Conservation (phyloP, 768 basidiomycete genomes). For the Lactifluus piperatus region DNA sequence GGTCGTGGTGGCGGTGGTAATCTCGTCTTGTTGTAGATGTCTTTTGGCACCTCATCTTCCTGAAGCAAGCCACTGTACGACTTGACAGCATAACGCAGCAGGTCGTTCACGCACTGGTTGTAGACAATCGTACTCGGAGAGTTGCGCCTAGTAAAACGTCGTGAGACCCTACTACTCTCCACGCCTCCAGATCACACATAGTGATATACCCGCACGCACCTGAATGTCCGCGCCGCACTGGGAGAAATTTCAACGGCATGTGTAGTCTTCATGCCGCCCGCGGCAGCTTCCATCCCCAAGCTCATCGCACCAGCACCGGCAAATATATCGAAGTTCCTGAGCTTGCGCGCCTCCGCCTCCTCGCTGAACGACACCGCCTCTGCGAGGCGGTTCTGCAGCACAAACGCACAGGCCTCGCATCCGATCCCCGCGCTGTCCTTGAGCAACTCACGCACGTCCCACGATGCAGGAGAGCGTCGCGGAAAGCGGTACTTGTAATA, state of each 20-base stretch:
- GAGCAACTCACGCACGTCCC: slow-evolving; percentile 31
- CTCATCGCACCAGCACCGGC: slow-evolving; percentile 52
- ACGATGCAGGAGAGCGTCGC: slow-evolving; percentile 21
- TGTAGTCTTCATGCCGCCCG: slow-evolving; percentile 45
- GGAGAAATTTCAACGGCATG: slow-evolving; percentile 70
- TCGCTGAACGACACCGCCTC: slow-evolving; percentile 25
- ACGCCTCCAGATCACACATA: not conserved
- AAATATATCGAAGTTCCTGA: slow-evolving; percentile 36
- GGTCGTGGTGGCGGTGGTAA: slow-evolving; percentile 42
- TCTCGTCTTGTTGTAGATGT: slow-evolving; percentile 30
- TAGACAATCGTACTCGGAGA: slow-evolving; percentile 44
- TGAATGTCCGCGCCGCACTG: slow-evolving; percentile 58
- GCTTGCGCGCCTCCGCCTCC: slow-evolving; percentile 21
- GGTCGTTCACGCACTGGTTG: slow-evolving; percentile 63
- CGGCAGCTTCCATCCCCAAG: slow-evolving; percentile 43
- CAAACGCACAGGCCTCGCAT: slow-evolving; percentile 37
- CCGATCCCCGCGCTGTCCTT: slow-evolving; percentile 31
- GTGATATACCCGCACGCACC: slow-evolving; percentile 29
- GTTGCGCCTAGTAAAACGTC: slow-evolving; percentile 37
- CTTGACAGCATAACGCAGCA: slow-evolving; percentile 53
- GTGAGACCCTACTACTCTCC: not conserved
- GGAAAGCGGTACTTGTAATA: slow-evolving; percentile 48
- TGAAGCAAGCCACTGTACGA: slow-evolving; percentile 28
- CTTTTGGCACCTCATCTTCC: slow-evolving; percentile 31
- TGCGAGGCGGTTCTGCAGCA: slow-evolving; percentile 20